Conservation (phyloP, 176 grass and related monocot genomes). For the Aegilops umbellulata region DNA sequence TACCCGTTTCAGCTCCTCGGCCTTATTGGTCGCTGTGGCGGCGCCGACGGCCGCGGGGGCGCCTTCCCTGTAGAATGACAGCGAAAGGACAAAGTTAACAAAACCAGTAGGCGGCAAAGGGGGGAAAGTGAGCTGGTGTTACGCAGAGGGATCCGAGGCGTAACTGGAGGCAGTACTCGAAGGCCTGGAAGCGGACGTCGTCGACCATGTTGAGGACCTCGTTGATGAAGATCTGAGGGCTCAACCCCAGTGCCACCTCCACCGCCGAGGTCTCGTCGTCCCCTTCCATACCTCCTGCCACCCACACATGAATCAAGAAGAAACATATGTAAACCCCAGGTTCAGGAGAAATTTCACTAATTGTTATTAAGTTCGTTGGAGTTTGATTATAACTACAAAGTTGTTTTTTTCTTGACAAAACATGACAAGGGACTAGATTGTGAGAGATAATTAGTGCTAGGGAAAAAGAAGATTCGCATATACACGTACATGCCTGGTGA, state of each 20-base stretch:
- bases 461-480: too few species aligned
- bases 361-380: too few species aligned
- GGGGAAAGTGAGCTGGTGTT: neutral
- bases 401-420: too few species aligned
- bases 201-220: slow-evolving; percentile 29
- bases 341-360: too few species aligned
- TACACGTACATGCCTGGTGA: too few species aligned
- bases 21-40: neutral
- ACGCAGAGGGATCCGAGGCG: neutral
- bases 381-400: too few species aligned
- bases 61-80: slow-evolving; percentile 30
- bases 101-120: neutral
- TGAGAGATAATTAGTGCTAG: too few species aligned
- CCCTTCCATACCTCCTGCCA: slow-evolving; percentile 3
- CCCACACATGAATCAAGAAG: too few species aligned
- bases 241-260: slow-evolving; percentile 38
- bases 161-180: slow-evolving; percentile 46
- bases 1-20: slow-evolving; percentile 36
- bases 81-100: slow-evolving; percentile 4
- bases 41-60: slow-evolving; percentile 1
- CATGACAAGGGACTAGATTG: too few species aligned
- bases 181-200: slow-evolving; percentile 11
- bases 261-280: neutral
- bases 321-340: too few species aligned
- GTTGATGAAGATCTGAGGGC: slow-evolving; percentile 26